A percentile compares a stretch with the other conserved stretches of the same genome.
Conservation (phyloP, 495 filamentous ascomycete genomes). For the Xylaria sp. region DNA sequence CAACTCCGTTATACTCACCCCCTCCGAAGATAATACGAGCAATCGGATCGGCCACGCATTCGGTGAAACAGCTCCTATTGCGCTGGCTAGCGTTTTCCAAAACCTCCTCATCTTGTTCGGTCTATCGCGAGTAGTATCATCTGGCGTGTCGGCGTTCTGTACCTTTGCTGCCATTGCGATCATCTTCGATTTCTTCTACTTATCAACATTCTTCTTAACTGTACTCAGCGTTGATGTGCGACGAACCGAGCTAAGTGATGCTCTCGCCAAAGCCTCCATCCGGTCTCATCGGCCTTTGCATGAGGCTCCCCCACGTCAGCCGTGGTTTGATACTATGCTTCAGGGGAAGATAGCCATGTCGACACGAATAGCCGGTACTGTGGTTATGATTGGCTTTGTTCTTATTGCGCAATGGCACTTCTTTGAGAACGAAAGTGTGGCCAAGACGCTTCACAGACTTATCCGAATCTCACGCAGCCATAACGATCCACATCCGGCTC, state of each 20-base stretch:
- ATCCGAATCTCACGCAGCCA: conserved; percentile 38
- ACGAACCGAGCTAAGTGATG: conserved; percentile 66
- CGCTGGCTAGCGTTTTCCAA: conserved; percentile 63
- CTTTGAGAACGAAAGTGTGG: conserved; percentile 60
- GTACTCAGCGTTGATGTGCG: conserved; percentile 77
- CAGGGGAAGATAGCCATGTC: conserved; percentile 60
- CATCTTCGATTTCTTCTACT: conserved; percentile 71
- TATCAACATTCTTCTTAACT: conserved; percentile 74
- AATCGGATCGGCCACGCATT: conserved; percentile 69
- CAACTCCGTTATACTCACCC: conserved; percentile 70
- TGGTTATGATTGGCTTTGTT: conserved; percentile 66
- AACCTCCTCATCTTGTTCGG: conserved; percentile 65
- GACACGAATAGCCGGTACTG: conserved; percentile 66
- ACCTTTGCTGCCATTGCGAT: conserved; percentile 72
- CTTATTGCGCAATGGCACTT: conserved; percentile 71
- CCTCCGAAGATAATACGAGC: conserved; percentile 64
- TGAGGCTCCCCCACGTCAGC: conserved; percentile 38
- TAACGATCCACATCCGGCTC: conserved; percentile 38
- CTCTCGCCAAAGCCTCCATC: conserved; percentile 52
- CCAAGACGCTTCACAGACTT: conserved; percentile 51
- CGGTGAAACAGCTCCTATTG: conserved; percentile 71
- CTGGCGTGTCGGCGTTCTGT: conserved; percentile 71
- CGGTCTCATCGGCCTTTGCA: conserved; percentile 40
- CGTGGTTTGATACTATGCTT: conserved; percentile 58
- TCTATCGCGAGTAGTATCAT: conserved; percentile 63